Percentiles rank a stretch among this genome's conserved stretches.
phyloP scores from a whole-genome alignment of 805 yeast species.

The Sporopachydermia lactativora region DNA sequence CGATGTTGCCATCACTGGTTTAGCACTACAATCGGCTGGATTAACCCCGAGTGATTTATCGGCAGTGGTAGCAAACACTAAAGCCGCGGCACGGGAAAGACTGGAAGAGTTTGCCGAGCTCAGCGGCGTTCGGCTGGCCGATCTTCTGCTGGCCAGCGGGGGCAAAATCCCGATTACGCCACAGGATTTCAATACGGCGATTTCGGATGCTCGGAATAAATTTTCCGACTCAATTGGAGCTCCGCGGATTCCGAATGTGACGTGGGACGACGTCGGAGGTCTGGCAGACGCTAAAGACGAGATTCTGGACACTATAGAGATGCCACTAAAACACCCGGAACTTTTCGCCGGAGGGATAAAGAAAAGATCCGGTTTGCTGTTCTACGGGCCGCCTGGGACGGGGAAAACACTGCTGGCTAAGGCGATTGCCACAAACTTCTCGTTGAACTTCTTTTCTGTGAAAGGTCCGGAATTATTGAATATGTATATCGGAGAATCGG shows the following conservation, averaged over 20 bases:
- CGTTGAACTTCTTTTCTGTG: conserved; percentile 87
- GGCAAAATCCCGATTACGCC: conserved; percentile 41
- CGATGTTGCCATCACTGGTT: conserved; percentile 38
- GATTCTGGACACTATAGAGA: conserved; percentile 86
- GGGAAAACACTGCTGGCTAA: conserved; percentile 94
- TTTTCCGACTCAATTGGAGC: conserved; percentile 95
- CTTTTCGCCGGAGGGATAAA: conserved; percentile 79
- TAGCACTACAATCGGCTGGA: conserved; percentile 87
- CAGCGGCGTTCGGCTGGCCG: conserved; percentile 12
- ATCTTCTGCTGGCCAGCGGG: conserved; percentile 34
- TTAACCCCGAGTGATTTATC: conserved; percentile 70
- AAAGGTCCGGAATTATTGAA: conserved; percentile 94
- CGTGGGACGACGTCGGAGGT: conserved; percentile 98
- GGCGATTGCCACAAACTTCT: conserved; percentile 92
- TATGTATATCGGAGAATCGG: conserved; percentile 98
- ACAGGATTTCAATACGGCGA: conserved; percentile 52
- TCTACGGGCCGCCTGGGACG: conserved; percentile 98
- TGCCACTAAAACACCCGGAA: conserved; percentile 91
- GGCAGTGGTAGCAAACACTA: conserved; percentile 57
- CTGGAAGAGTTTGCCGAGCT: conserved; percentile 19
- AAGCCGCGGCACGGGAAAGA: conserved; percentile 39
- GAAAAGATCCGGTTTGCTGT: conserved; percentile 84
- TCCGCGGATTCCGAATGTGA: conserved; percentile 86
- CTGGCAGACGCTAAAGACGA: conserved; percentile 81
- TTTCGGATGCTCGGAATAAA: conserved; percentile 69